Evolutionary conservation across 306 rosid species (phyloP), one percentile per base, ranked within the genome.

Genomic region (Quercus alba): DNA sequence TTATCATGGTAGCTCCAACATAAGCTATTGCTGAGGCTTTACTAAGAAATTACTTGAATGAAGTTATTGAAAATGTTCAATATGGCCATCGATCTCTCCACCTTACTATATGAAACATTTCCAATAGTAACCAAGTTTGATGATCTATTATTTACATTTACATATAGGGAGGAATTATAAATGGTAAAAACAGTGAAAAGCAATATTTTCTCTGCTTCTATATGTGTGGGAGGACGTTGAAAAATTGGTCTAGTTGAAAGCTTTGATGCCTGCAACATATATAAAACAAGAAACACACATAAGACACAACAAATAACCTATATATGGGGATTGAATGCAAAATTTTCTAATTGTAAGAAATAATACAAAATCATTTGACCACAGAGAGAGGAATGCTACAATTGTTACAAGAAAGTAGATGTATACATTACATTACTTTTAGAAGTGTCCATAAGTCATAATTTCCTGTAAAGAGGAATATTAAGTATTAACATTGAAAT

Each of bases 11-110:
- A 44, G 51, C 14, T 44, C 51, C 51, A 10, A 1, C 51, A 9
- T 0, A 35, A 35, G 30, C 15, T 13, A 58, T 58, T 26, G 56
- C 55, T 73, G 46, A 78, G 57, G 14, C 26, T 78, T 23, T 19
- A 64, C 38, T 70, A 38, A 73, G 74, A 62, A 41, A 51, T 41
- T 82, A 91, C 99, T 94, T 90, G 88, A 85, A 90, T 90, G 86
- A 95, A 95, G 83, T 86, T 85, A 72, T 93, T 66, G 80, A 91
- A 93, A 82, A 85, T 88, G 78, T 87, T 84, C 82, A 95, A 84
- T 70, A 91, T 77, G 55, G 98, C 96, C 94, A 93, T 83, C 51
- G 93, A 95, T 82, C 94, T 91, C 81, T 80, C 89, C 78, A 84
- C 82, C 85, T 91, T 35, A 35, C 7, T 35, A 5, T 35, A 35